Evolutionary conservation across 345 rosid species (phyloP), one percentile per base, ranked within the genome.

Genomic region (Stellera chamaejasme): DNA sequence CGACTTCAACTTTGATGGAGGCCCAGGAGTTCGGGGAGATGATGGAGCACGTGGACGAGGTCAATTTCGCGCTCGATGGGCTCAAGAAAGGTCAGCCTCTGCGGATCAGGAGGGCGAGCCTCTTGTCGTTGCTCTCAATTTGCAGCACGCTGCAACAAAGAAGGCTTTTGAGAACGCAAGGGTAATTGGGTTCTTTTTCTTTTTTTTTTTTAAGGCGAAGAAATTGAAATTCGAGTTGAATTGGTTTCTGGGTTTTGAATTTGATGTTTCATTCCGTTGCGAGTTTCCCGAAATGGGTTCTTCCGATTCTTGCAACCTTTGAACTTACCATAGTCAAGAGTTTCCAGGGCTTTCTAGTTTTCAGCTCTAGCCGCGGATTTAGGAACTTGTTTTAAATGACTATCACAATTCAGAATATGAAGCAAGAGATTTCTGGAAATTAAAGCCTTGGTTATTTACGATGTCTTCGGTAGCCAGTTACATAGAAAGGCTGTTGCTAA

Each of bases 41-140:
- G 86, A 90, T 94, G 99, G 99, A 94, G 75, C 88, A 85, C 60
- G 88, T 85, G 13, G 99, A 94, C 46, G 99, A 94, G 81, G 95
- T 90, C 54, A 82, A 94, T 72, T 94, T 90, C 52, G 93, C 97
- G 32, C 82, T 94, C 52, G 99, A 90, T 67, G 99, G 99, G 70
- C 66, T 94, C 54, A 74, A 68, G 79, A 80, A 76, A 43, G 96
- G 93, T 6, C 90, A 86, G 56, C 97, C 87, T 45, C 48, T 77
- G 52, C 79, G 96, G 81, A 83, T 87, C 67, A 64, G 88, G 77
- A 76, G 97, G 45, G 93, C 95, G 10, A 90, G 99, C 43, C 52
- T 94, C 63, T 50, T 76, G 50, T 94, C 99, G 56, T 54, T 94
- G 56, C 71, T 94, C 65, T 71, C 85, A 58, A 85, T 90, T 72